Evolutionary conservation across 2,329 filamentous ascomycete genomes (phyloP).

Genomic region (Aspergillus felis): DNA sequence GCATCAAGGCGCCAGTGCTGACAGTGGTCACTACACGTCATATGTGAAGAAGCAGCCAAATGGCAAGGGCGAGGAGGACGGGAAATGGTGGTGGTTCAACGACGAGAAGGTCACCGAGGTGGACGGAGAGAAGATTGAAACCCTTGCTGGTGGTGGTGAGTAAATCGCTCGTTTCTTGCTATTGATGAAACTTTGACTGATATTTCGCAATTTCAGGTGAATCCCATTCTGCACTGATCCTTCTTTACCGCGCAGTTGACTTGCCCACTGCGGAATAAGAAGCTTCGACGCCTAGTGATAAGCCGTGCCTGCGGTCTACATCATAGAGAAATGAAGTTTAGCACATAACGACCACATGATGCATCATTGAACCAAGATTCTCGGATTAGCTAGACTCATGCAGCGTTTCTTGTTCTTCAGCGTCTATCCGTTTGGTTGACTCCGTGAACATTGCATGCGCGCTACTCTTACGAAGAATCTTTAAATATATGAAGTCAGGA

Average conservation of each 20-base stretch:
- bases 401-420: background rate
- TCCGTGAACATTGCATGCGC: background rate
- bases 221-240: constrained; percentile 49
- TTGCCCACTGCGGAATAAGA: constrained; percentile 40
- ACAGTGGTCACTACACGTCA: constrained; percentile 96
- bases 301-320: background rate
- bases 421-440: background rate
- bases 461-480: background rate
- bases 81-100: constrained; percentile 99
- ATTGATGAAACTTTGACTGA: background rate
- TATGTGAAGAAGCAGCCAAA: constrained; percentile 92
- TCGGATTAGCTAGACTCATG: background rate
- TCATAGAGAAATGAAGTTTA: background rate
- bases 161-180: constrained; percentile 3
- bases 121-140: constrained; percentile 83
- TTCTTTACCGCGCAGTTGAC: constrained; percentile 49
- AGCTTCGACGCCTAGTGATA: background rate
- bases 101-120: constrained; percentile 97
- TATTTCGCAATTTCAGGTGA: constrained; percentile 34
- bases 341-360: background rate
- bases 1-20: constrained; percentile 92
- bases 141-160: constrained; percentile 78
- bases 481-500: background rate
- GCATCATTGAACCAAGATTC: background rate
- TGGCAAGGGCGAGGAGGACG: constrained; percentile 73